These are phyloP conservation scores for Amborella trichopoda DNA, from an alignment of 164 flowering plant species.

Conservation along the genomic window DNA sequence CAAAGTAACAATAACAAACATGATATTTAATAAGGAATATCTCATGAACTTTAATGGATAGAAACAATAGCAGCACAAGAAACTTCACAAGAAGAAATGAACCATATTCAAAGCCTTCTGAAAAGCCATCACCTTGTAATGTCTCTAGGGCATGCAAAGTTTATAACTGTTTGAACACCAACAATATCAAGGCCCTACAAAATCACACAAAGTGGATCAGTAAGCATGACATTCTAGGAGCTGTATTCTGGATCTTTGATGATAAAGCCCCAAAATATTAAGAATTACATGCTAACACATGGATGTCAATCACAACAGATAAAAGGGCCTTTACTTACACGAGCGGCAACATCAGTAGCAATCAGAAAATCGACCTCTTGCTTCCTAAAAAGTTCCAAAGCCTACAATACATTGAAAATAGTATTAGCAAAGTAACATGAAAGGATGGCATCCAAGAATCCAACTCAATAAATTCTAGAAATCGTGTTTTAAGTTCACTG, in stretches of 20 bases:
- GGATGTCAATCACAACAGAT: conserved; percentile 1
- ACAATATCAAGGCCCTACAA: conserved; percentile 89
- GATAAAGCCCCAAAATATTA: background rate
- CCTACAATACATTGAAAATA: conserved; percentile 22
- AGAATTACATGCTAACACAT: background rate
- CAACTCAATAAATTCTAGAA: too few species aligned
- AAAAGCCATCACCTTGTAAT: conserved; percentile 90
- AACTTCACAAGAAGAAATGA: too few species aligned
- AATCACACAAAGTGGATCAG: conserved; percentile 1
- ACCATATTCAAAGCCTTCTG: too few species aligned
- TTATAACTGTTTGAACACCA: conserved; percentile 92
- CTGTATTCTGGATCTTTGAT: background rate
- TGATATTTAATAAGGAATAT: too few species aligned
- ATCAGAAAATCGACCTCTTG: conserved; percentile 86
- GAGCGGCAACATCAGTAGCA: conserved; percentile 97
- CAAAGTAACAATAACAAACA: too few species aligned
- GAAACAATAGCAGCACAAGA: too few species aligned
- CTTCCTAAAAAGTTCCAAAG: conserved; percentile 82
- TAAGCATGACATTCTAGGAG: background rate
- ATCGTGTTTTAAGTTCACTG: too few species aligned
- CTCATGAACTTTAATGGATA: too few species aligned
- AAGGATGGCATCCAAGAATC: too few species aligned
- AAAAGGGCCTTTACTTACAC: conserved; percentile 36
- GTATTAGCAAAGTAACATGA: background rate
- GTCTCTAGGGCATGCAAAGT: conserved; percentile 89